A percentile compares a stretch with the other conserved stretches of the same genome.
These are phyloP conservation scores for Sarocladium strictum DNA, from an alignment of 2,329 filamentous ascomycete species.

Conservation along the genomic window DNA sequence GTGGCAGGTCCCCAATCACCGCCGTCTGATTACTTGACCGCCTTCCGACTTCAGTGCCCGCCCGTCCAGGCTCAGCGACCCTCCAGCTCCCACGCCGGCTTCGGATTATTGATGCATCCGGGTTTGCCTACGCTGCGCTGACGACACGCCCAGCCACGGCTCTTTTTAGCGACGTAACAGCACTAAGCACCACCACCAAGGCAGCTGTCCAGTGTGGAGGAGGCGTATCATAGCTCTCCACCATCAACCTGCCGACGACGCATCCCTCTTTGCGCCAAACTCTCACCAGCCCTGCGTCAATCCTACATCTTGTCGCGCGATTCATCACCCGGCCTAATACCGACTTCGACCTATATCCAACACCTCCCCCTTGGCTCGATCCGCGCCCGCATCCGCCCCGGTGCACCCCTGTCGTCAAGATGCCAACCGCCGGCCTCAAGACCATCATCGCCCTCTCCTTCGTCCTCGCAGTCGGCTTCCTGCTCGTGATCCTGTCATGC, in stretches of 20 bases:
- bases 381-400: background rate
- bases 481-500: conserved; percentile 96
- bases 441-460: conserved; percentile 99
- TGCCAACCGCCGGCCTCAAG: conserved; percentile 84
- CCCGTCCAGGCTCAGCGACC: background rate
- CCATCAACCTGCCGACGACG: conserved; percentile 1
- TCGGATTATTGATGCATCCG: background rate
- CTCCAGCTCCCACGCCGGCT: background rate
- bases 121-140: background rate
- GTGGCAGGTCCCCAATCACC: conserved; percentile 14
- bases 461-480: conserved; percentile 96
- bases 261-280: background rate
- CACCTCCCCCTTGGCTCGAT: background rate
- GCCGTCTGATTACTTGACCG: conserved; percentile 13
- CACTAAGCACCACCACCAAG: background rate
- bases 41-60: conserved; percentile 12
- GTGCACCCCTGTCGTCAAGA: conserved; percentile 22
- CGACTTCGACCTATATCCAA: background rate
- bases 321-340: background rate
- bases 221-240: conserved; percentile 2
- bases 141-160: conserved; percentile 7
- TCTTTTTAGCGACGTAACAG: conserved; percentile 3
- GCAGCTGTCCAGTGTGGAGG: background rate
- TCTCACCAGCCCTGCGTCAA: background rate
- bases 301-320: background rate